These are phyloP conservation scores for Aspergillus affinis DNA, from an alignment of 495 filamentous ascomycete species.

Conservation along the genomic window DNA sequence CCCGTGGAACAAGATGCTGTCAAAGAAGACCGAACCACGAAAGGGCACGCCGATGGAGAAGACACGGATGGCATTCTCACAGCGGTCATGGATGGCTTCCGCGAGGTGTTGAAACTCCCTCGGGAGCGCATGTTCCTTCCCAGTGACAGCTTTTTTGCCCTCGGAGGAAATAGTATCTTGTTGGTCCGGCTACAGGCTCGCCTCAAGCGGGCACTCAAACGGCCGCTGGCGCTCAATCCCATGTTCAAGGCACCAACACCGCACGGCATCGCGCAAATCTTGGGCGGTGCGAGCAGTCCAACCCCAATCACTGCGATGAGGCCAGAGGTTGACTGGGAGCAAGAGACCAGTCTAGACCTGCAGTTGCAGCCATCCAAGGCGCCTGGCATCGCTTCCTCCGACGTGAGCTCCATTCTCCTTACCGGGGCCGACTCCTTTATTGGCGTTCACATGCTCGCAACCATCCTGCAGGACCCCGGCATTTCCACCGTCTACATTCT, in stretches of 20 bases:
- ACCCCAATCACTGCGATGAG: background rate
- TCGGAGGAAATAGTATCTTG: slow-evolving; percentile 4
- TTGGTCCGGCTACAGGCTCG: background rate
- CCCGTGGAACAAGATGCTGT: background rate
- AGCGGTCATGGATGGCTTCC: background rate
- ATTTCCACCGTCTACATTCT: slow-evolving; percentile 3
- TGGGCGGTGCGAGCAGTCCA: background rate
- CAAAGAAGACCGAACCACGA: background rate
- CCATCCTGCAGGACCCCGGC: slow-evolving; percentile 6
- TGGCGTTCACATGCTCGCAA: slow-evolving; percentile 17
- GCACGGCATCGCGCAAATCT: background rate
- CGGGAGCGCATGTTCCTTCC: background rate
- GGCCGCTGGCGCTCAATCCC: background rate
- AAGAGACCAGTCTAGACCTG: background rate
- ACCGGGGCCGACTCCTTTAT: slow-evolving; percentile 21
- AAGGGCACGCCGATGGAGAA: background rate
- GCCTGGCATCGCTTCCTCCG: background rate
- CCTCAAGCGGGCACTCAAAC: background rate
- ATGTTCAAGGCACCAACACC: slow-evolving; percentile 2
- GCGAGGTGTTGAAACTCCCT: background rate
- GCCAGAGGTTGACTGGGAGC: background rate
- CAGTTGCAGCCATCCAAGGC: background rate
- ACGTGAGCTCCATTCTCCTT: slow-evolving; percentile 6
- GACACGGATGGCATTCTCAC: background rate
- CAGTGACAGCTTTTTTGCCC: slow-evolving; percentile 3